phyloP scores from a whole-genome alignment of 305 asterid genomes.

The Solanum hybrid region DNA sequence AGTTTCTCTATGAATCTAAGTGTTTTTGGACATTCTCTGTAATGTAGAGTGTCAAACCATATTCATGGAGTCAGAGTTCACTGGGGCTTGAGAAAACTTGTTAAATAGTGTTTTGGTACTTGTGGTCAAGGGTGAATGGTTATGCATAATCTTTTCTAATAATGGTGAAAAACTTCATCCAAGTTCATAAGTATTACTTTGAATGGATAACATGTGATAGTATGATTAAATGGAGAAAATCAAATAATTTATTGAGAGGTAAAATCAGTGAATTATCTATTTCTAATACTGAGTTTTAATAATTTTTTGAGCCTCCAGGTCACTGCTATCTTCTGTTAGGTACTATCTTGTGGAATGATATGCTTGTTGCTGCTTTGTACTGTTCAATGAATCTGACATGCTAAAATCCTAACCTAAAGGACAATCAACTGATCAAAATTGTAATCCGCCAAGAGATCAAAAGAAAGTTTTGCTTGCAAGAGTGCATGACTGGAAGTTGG shows the following conservation, averaged over 20 bases:
- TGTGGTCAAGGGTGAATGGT: neutral
- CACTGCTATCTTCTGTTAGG: neutral
- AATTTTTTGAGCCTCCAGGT: neutral
- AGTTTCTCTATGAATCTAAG: neutral
- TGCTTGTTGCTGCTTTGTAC: neutral
- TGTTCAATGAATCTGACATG: neutral
- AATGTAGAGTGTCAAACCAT: neutral
- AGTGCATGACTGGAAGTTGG: slow-evolving; percentile 4
- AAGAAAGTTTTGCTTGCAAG: neutral
- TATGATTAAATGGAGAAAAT: neutral
- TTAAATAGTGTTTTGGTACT: neutral
- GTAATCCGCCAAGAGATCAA: neutral
- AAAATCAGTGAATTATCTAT: neutral
- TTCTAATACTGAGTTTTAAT: neutral
- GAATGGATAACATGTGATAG: neutral
- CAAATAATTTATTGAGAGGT: neutral
- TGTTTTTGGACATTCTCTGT: neutral
- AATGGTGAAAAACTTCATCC: neutral
- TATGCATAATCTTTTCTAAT: neutral
- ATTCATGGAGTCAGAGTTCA: neutral
- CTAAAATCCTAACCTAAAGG: neutral
- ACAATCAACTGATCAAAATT: slow-evolving; percentile 1
- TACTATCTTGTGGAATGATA: neutral
- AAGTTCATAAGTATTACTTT: neutral
- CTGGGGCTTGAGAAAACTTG: neutral